These are phyloP conservation scores for Aspergillus ruber DNA, from an alignment of 2,329 filamentous ascomycete genomes.

Conservation along the genomic window DNA sequence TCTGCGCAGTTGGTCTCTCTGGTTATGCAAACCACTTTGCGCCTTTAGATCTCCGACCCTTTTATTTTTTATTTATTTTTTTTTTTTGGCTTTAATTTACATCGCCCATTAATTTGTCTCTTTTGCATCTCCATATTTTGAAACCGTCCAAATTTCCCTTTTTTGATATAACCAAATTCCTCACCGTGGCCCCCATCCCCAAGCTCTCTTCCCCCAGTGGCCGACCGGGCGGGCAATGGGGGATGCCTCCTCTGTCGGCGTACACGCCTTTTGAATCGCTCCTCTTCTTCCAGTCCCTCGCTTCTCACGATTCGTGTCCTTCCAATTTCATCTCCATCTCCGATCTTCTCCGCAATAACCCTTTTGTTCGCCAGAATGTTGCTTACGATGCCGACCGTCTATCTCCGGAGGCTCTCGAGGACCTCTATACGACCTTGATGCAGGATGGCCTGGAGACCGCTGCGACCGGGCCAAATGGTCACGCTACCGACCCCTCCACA, in stretches of 20 bases:
- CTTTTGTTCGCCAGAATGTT: constrained; percentile 62
- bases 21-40: constrained; percentile 9
- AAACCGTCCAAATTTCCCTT: neutral
- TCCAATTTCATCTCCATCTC: constrained; percentile 67
- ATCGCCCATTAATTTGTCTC: neutral
- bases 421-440: constrained; percentile 70
- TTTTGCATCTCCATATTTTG: neutral
- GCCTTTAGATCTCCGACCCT: neutral
- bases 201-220: constrained; percentile 28
- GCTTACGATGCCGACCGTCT: constrained; percentile 69
- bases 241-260: constrained; percentile 55
- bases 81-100: constrained; percentile 2
- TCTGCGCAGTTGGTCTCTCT: constrained; percentile 18
- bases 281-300: constrained; percentile 74
- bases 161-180: neutral
- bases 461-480: constrained; percentile 28
- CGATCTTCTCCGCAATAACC: constrained; percentile 65
- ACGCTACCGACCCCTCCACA: constrained; percentile 20
- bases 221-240: constrained; percentile 38
- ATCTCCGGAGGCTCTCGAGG: constrained; percentile 68
- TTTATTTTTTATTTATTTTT: constrained; percentile 1
- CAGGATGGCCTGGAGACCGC: constrained; percentile 60
- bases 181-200: constrained; percentile 34
- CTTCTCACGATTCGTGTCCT: constrained; percentile 59
- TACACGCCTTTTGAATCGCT: constrained; percentile 84